phyloP scores from a whole-genome alignment of 1,284 basidiomycete species.

The Phenoliferia sp. region DNA sequence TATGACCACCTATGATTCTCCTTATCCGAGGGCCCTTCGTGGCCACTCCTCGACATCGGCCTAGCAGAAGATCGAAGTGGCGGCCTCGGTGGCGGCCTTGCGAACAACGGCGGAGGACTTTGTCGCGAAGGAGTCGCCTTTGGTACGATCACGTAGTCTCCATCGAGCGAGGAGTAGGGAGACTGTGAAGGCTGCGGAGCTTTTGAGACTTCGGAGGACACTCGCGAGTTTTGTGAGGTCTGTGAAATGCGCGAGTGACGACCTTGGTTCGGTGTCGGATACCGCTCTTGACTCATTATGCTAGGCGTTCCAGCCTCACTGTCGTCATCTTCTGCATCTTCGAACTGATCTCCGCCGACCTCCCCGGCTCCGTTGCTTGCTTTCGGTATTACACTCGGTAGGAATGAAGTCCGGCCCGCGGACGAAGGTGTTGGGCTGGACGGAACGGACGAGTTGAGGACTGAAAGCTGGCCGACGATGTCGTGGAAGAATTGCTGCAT shows the following conservation, averaged over 20 bases:
- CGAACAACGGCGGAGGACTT: neutral
- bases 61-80: slow-evolving; percentile 9
- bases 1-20: slow-evolving; percentile 26
- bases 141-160: neutral
- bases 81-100: slow-evolving; percentile 11
- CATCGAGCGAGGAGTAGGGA: slow-evolving; percentile 7
- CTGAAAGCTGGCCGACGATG: slow-evolving; percentile 70
- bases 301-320: slow-evolving; percentile 29
- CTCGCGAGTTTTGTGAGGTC: neutral
- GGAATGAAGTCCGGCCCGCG: slow-evolving; percentile 5
- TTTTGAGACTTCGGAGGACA: no score
- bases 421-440: slow-evolving; percentile 43
- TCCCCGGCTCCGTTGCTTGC: neutral
- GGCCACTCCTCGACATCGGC: neutral
- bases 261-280: neutral
- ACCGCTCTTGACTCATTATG: neutral
- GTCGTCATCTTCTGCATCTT: slow-evolving; percentile 53
- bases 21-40: slow-evolving; percentile 27
- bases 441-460: slow-evolving; percentile 24
- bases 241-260: neutral
- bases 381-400: slow-evolving; percentile 16
- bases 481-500: slow-evolving; percentile 75
- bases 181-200: slow-evolving; percentile 32
- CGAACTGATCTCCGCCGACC: slow-evolving; percentile 44
- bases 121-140: slow-evolving; percentile 5